Evolutionary conservation across 2,329 filamentous ascomycete genomes (phyloP).

Genomic region (Colletotrichum zoysiae): DNA sequence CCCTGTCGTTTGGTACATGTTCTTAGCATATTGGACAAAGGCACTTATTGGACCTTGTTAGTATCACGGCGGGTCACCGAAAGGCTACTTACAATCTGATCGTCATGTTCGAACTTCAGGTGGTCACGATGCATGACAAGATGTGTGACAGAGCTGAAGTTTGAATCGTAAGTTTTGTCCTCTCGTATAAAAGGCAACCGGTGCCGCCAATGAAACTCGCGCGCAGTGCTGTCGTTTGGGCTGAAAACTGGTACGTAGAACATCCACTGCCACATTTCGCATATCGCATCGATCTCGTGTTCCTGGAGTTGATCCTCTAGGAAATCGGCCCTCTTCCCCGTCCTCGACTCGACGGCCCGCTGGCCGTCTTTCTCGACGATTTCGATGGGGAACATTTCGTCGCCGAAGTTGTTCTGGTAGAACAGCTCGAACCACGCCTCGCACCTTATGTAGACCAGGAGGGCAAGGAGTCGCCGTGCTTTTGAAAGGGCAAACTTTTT

Average conservation of each 20-base stretch:
- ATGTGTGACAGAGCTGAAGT: constrained; percentile 5
- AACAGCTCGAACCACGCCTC: neutral
- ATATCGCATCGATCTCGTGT: neutral
- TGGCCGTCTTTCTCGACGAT: neutral
- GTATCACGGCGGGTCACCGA: neutral
- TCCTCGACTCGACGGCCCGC: neutral
- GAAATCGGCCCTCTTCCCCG: neutral
- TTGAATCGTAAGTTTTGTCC: neutral
- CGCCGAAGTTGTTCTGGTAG: neutral
- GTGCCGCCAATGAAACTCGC: neutral
- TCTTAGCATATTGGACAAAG: neutral
- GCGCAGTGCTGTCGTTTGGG: neutral
- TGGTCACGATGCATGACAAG: constrained; percentile 3
- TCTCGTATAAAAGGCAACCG: neutral
- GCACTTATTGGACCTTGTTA: neutral
- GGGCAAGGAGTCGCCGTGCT: neutral
- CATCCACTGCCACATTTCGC: neutral
- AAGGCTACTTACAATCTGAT: neutral
- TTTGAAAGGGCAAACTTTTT: neutral
- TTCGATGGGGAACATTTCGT: neutral
- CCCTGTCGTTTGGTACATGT: neutral
- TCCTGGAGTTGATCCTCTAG: neutral
- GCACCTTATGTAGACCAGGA: neutral
- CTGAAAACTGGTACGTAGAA: constrained; percentile 3
- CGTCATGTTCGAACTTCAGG: neutral